A percentile compares a stretch with the other conserved stretches of the same genome.
Evolutionary conservation across 192 early-diverging fungal species (phyloP).

Genomic region (Backusella sp.): DNA sequence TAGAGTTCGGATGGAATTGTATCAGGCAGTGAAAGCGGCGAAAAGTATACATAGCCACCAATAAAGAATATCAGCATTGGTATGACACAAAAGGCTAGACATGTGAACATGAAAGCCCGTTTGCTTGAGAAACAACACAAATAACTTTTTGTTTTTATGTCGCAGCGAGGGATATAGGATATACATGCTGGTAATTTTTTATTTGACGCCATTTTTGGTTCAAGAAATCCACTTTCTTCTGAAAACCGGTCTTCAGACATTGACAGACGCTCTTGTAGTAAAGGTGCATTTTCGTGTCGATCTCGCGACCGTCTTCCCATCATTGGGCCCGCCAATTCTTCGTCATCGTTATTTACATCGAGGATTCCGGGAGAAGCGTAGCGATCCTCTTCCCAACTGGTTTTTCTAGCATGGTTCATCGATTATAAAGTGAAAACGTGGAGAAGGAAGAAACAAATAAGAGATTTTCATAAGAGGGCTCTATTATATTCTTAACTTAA

Average conservation of each 20-base stretch:
- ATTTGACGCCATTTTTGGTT: background rate
- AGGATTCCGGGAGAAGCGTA: background rate
- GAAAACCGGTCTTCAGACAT: background rate
- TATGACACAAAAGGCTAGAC: background rate
- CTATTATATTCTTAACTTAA: background rate
- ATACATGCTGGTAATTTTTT: background rate
- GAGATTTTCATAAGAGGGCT: background rate
- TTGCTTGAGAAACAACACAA: background rate
- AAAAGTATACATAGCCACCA: slow-evolving; percentile 6
- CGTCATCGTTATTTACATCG: background rate
- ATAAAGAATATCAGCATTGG: background rate
- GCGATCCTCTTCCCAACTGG: background rate
- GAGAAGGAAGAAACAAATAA: slow-evolving; percentile 1
- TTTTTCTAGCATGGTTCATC: background rate
- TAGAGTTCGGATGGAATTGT: background rate
- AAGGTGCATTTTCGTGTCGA: background rate
- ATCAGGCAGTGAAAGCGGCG: background rate
- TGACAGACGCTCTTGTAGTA: background rate
- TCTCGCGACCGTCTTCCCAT: background rate
- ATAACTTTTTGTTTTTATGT: background rate
- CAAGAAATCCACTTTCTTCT: background rate
- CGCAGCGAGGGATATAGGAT: background rate
- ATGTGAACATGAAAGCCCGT: background rate
- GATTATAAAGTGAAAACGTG: background rate
- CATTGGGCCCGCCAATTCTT: background rate